phyloP scores from a whole-genome alignment of 1,284 basidiomycete genomes.

The Moesziomyces sp. region DNA sequence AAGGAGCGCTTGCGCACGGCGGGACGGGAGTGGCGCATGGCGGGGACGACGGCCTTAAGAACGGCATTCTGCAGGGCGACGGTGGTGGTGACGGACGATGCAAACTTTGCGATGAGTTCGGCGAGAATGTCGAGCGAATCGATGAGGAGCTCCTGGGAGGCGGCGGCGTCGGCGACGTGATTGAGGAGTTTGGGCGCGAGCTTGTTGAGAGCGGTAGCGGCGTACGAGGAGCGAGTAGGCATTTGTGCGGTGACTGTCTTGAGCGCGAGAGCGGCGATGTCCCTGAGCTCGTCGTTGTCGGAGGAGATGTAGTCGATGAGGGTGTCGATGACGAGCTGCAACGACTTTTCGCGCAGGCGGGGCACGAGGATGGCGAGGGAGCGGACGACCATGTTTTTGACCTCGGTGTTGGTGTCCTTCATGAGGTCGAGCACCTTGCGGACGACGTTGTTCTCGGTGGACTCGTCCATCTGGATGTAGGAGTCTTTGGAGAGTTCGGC shows the following conservation, averaged over 20 bases:
- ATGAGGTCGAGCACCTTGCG: slow-evolving; percentile 83
- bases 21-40: slow-evolving; percentile 49
- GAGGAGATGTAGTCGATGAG: slow-evolving; percentile 84
- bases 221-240: slow-evolving; percentile 81
- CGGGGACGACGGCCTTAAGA: slow-evolving; percentile 75
- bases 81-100: slow-evolving; percentile 68
- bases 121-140: slow-evolving; percentile 91
- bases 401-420: slow-evolving; percentile 94
- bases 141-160: slow-evolving; percentile 83
- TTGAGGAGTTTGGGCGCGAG: slow-evolving; percentile 84
- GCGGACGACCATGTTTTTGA: slow-evolving; percentile 85
- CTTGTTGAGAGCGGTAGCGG: slow-evolving; percentile 82
- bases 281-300: slow-evolving; percentile 87
- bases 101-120: slow-evolving; percentile 81
- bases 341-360: slow-evolving; percentile 82
- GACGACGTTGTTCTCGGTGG: slow-evolving; percentile 79
- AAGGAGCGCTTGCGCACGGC: slow-evolving; percentile 58
- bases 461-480: slow-evolving; percentile 51
- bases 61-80: slow-evolving; percentile 72
- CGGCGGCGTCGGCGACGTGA: slow-evolving; percentile 69
- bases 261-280: slow-evolving; percentile 89
- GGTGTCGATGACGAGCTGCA: slow-evolving; percentile 85
- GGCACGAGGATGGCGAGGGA: slow-evolving; percentile 87
- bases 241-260: slow-evolving; percentile 94
- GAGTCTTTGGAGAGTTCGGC: slow-evolving; percentile 45